Evolutionary conservation across 768 basidiomycete genomes (phyloP).

Genomic region (Amanita rubescens): DNA sequence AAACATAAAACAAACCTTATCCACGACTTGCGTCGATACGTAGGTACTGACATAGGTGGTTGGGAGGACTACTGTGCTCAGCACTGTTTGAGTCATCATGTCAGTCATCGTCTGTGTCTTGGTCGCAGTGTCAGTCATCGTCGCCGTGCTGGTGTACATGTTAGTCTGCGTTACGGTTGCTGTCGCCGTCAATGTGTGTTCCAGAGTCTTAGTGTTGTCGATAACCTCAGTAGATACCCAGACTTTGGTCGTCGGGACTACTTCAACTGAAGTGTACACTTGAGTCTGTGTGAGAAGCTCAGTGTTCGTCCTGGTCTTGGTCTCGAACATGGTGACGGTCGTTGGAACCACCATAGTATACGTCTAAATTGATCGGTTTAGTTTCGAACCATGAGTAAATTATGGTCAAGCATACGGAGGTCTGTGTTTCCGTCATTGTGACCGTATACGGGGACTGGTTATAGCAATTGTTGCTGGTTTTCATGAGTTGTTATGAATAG

Average conservation of each 20-base stretch:
- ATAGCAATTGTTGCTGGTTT: neutral
- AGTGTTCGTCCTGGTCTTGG: slow-evolving; percentile 26
- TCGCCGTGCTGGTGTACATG: slow-evolving; percentile 44
- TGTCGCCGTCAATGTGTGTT: slow-evolving; percentile 57
- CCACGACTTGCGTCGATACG: slow-evolving; percentile 48
- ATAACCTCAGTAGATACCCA: slow-evolving; percentile 62
- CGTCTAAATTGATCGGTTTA: slow-evolving; percentile 11
- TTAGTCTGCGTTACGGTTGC: slow-evolving; percentile 51
- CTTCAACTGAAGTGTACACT: slow-evolving; percentile 43
- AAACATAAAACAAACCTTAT: slow-evolving; percentile 39
- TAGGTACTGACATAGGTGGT: slow-evolving; percentile 50
- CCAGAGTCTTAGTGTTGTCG: slow-evolving; percentile 47
- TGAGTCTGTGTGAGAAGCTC: slow-evolving; percentile 34
- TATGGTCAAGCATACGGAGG: slow-evolving; percentile 11
- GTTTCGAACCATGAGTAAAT: neutral
- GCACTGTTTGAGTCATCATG: slow-evolving; percentile 41
- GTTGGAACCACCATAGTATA: slow-evolving; percentile 32
- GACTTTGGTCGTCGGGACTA: slow-evolving; percentile 56
- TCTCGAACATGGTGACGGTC: slow-evolving; percentile 35
- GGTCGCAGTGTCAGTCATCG: slow-evolving; percentile 41
- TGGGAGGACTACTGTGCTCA: slow-evolving; percentile 44
- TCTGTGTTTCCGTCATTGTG: slow-evolving; percentile 24
- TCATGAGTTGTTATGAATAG: neutral
- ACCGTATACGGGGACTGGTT: slow-evolving; percentile 11
- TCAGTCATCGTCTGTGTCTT: slow-evolving; percentile 48